Conservation (phyloP, 177 flowering plant genomes). For the Telopea speciosissima region DNA sequence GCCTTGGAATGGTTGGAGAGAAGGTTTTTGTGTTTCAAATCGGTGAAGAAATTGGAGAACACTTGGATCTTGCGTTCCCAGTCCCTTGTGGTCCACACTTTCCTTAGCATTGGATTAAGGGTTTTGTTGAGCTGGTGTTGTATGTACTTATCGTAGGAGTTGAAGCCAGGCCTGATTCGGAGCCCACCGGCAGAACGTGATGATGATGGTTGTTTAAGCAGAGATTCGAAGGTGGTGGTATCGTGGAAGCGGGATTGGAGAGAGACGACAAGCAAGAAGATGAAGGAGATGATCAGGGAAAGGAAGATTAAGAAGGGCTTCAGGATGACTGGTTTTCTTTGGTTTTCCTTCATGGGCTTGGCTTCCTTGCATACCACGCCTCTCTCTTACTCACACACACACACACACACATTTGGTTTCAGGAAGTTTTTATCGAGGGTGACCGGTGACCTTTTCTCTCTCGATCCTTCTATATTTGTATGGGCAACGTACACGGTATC, state of each 20-base stretch:
- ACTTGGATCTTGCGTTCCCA: constrained; percentile 86
- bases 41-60: constrained; percentile 55
- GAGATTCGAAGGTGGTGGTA: constrained; percentile 9
- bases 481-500: no score
- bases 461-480: no score
- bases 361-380: no score
- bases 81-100: constrained; percentile 82
- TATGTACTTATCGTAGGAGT: constrained; percentile 74
- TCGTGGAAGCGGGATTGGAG: constrained; percentile 6
- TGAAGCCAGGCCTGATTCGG: constrained; percentile 66
- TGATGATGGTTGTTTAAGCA: constrained; percentile 14
- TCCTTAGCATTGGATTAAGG: constrained; percentile 66
- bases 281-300: constrained; percentile 21
- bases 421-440: no score
- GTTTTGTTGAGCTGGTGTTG: constrained; percentile 79
- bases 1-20: constrained; percentile 50
- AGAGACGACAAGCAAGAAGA: constrained; percentile 22
- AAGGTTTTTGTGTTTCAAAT: constrained; percentile 30
- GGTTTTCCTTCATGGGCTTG: neutral
- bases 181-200: constrained; percentile 18
- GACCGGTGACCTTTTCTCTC: no score
- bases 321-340: constrained; percentile 20
- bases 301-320: constrained; percentile 23
- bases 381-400: no score
- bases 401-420: no score